Conservation (phyloP, 805 yeast species). For the Sugiyamaella lignohabitans region DNA sequence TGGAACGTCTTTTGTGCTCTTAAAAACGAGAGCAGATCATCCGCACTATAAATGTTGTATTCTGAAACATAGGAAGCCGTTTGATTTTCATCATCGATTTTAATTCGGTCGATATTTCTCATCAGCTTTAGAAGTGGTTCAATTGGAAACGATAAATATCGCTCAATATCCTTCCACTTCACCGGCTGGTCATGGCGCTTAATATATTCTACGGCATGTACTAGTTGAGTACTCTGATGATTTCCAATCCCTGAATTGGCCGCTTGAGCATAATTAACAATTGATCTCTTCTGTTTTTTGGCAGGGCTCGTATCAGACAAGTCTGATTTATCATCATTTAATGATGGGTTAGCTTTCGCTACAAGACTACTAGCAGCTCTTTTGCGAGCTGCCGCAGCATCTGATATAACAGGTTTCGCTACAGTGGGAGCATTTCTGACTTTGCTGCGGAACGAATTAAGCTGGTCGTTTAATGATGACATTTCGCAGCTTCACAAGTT, state of each 20-base stretch:
- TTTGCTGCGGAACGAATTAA: constrained; percentile 58
- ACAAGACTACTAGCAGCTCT: background rate
- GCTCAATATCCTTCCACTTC: constrained; percentile 54
- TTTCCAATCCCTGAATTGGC: constrained; percentile 37
- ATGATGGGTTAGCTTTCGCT: background rate
- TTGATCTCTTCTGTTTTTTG: constrained; percentile 13
- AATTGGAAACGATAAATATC: constrained; percentile 56
- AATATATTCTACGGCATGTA: constrained; percentile 86
- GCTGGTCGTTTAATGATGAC: constrained; percentile 46
- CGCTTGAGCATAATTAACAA: constrained; percentile 30
- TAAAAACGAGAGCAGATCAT: constrained; percentile 66
- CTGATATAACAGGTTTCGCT: constrained; percentile 14
- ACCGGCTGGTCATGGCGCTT: constrained; percentile 66
- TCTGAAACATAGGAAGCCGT: constrained; percentile 83
- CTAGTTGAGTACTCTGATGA: constrained; percentile 78
- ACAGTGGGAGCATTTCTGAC: constrained; percentile 49
- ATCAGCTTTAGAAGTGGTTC: constrained; percentile 65
- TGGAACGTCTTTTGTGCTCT: constrained; percentile 78
- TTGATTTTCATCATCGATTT: constrained; percentile 51
- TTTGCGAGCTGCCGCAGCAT: background rate
- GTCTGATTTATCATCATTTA: constrained; percentile 1
- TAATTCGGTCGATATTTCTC: constrained; percentile 69
- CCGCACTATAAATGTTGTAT: constrained; percentile 77
- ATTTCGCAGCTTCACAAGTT: constrained; percentile 18
- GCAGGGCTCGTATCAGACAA: constrained; percentile 13